These are phyloP conservation scores for Phytophthora sp. DNA, from an alignment of 352 stramenopile genomes.

Conservation along the genomic window DNA sequence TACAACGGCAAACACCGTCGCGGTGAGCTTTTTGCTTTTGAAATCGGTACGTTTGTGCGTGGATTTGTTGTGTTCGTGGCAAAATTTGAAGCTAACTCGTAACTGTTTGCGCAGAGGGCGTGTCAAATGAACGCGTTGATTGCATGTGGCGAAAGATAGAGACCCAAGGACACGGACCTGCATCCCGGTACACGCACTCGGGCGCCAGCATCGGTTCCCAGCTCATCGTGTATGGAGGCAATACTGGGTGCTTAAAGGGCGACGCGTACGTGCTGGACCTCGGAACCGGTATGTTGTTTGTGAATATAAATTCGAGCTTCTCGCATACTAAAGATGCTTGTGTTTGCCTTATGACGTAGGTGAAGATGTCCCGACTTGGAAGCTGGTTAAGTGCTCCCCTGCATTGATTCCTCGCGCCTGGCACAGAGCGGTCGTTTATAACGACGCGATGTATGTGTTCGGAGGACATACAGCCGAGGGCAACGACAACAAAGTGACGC, in stretches of 20 bases:
- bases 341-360: constrained; percentile 20
- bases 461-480: constrained; percentile 53
- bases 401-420: constrained; percentile 53
- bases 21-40: constrained; percentile 52
- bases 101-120: constrained; percentile 25
- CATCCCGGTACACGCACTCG: constrained; percentile 63
- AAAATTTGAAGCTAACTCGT: constrained; percentile 2
- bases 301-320: neutral
- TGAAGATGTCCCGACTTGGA: constrained; percentile 52
- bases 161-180: constrained; percentile 42
- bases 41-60: constrained; percentile 38
- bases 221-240: constrained; percentile 61
- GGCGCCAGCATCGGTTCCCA: constrained; percentile 52
- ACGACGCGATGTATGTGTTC: constrained; percentile 60
- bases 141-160: constrained; percentile 53
- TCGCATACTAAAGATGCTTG: neutral
- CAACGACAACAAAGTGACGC: constrained; percentile 57
- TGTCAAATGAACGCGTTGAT: constrained; percentile 40
- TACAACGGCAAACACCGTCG: constrained; percentile 67
- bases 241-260: constrained; percentile 66
- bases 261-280: constrained; percentile 61
- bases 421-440: constrained; percentile 53
- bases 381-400: constrained; percentile 47
- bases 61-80: neutral
- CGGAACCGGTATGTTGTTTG: constrained; percentile 32